A percentile compares a stretch with the other conserved stretches of the same genome.
phyloP scores from a whole-genome alignment of 2,329 filamentous ascomycete genomes.

The Didymella sp. region DNA sequence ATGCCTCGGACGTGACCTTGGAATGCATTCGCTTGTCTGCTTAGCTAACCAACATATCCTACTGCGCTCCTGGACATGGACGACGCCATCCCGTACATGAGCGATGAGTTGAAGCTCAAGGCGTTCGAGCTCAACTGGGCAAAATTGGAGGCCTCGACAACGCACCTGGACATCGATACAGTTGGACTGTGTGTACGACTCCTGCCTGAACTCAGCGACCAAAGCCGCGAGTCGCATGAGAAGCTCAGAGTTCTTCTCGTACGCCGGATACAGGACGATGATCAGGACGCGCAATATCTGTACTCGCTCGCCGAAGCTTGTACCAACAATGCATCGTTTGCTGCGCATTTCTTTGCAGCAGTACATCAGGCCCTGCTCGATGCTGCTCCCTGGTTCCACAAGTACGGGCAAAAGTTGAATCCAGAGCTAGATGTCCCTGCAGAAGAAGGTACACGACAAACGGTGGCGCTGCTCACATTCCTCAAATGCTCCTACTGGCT shows the following conservation, averaged over 20 bases:
- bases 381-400: conserved; percentile 2
- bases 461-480: conserved; percentile 34
- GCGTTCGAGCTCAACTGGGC: conserved; percentile 35
- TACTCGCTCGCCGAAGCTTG: conserved; percentile 38
- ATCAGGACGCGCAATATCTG: conserved; percentile 24
- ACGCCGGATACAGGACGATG: conserved; percentile 23
- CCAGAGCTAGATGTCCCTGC: background rate
- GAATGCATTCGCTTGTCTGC: conserved; percentile 15
- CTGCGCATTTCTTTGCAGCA: conserved; percentile 21
- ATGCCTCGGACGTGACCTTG: conserved; percentile 9
- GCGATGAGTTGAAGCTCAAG: conserved; percentile 26
- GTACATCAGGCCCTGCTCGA: conserved; percentile 12
- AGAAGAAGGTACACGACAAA: conserved; percentile 17
- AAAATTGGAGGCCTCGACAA: conserved; percentile 22
- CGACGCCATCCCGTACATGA: conserved; percentile 32
- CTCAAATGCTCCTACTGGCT: conserved; percentile 45
- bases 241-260: conserved; percentile 28
- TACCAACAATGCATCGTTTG: conserved; percentile 27
- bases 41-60: conserved; percentile 1
- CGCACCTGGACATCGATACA: conserved; percentile 29
- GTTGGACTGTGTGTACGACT: conserved; percentile 4
- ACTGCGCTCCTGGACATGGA: conserved; percentile 18
- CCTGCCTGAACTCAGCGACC: conserved; percentile 3
- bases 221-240: conserved; percentile 7
- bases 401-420: background rate